Evolutionary conservation across 192 early-diverging fungal species (phyloP).

Genomic region (Coemansia nantahalensis): DNA sequence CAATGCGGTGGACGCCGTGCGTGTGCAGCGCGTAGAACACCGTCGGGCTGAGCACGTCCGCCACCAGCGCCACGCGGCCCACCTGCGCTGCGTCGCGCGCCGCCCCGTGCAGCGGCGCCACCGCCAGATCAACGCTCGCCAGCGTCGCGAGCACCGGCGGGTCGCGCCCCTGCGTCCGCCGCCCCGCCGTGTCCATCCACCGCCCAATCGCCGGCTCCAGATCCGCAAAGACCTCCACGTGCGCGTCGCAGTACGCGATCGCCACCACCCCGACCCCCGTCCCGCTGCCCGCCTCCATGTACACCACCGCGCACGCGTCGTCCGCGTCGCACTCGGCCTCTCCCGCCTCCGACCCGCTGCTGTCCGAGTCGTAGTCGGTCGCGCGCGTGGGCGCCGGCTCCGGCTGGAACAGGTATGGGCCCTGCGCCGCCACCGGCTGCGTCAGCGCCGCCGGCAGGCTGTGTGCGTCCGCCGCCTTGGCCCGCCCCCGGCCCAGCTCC

Average conservation of each 20-base stretch:
- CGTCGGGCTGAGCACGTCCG: slow-evolving; percentile 60
- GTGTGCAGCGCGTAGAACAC: slow-evolving; percentile 69
- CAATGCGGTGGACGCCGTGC: slow-evolving; percentile 65
- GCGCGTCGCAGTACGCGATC: slow-evolving; percentile 60
- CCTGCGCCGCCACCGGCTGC: slow-evolving; percentile 24
- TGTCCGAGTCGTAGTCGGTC: slow-evolving; percentile 3
- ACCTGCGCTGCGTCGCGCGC: slow-evolving; percentile 20
- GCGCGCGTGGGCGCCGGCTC: slow-evolving; percentile 32
- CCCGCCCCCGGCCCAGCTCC: slow-evolving; percentile 12
- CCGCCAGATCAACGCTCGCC: slow-evolving; percentile 55
- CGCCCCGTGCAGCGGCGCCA: slow-evolving; percentile 15
- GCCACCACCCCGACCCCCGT: slow-evolving; percentile 52
- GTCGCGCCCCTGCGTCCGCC: slow-evolving; percentile 6
- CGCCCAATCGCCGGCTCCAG: slow-evolving; percentile 54
- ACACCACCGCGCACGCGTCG: slow-evolving; percentile 41
- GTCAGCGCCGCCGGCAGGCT: slow-evolving; percentile 17
- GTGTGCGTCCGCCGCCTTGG: slow-evolving; percentile 5
- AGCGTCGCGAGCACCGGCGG: slow-evolving; percentile 57
- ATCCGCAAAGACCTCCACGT: slow-evolving; percentile 62
- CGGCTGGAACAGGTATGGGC: slow-evolving; percentile 53
- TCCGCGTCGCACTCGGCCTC: slow-evolving; percentile 22
- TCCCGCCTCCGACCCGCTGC: neutral
- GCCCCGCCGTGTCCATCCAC: slow-evolving; percentile 24
- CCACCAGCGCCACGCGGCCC: slow-evolving; percentile 56
- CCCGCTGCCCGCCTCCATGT: slow-evolving; percentile 44